Evolutionary conservation across 2,329 filamentous ascomycete genomes (phyloP).

Genomic region (Emmonsiellopsis sp.): DNA sequence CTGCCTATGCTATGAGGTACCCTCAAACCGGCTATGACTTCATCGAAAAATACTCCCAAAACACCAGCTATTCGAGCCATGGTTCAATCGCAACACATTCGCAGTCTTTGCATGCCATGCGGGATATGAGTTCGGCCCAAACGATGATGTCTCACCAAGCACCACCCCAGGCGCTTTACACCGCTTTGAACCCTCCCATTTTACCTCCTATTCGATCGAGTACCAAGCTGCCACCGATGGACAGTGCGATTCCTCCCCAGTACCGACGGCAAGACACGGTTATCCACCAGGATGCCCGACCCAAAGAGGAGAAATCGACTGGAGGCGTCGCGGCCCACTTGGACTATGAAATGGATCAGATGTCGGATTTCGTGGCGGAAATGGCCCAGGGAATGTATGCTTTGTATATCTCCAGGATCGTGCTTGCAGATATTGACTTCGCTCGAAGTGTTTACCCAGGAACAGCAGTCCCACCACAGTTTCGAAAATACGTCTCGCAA

Average conservation of each 20-base stretch:
- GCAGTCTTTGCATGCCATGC: constrained; percentile 21
- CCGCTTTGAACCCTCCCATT: constrained; percentile 23
- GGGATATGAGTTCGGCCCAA: constrained; percentile 23
- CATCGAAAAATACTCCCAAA: constrained; percentile 35
- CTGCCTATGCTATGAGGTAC: constrained; percentile 32
- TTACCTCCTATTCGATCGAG: constrained; percentile 34
- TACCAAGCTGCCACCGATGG: constrained; percentile 32
- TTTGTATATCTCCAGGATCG: constrained; percentile 46
- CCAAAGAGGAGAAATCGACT: constrained; percentile 57
- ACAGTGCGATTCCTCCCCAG: constrained; percentile 31
- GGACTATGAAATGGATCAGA: constrained; percentile 93
- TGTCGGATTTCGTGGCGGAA: constrained; percentile 90
- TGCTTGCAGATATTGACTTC: constrained; percentile 54
- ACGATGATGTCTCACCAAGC: constrained; percentile 18
- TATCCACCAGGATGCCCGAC: constrained; percentile 17
- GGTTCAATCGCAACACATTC: constrained; percentile 26
- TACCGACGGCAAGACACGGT: constrained; percentile 34
- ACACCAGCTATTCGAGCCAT: constrained; percentile 26
- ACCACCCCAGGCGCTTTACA: constrained; percentile 26
- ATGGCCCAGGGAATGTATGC: constrained; percentile 70
- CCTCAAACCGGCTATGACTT: constrained; percentile 37
- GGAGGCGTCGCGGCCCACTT: constrained; percentile 89
- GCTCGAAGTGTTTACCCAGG: constrained; percentile 55
- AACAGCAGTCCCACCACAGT: constrained; percentile 58
- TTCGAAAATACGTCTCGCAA: constrained; percentile 85